Base-by-base conservation (phyloP, 345 rosid genomes). In the Gossypium herbaceum region DNA sequence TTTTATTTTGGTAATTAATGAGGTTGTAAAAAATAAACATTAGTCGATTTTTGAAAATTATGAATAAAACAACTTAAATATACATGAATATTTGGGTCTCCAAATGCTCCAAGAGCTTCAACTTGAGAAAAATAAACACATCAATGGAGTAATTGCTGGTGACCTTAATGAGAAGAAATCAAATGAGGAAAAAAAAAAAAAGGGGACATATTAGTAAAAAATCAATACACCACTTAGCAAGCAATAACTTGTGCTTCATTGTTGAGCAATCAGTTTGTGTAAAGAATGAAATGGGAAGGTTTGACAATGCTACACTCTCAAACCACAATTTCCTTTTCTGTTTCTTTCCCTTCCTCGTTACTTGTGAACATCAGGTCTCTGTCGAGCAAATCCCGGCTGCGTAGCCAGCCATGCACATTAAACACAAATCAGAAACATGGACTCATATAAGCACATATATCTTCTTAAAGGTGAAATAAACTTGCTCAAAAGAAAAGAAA, bases 341-440 rank as follows among this genome's bases (percentile, higher is more conserved):
- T 59, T 60, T 72, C 39, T 41, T 56, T 56, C 41, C 27, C 57
- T 61, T 59, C 34, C 39, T 75, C 54, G 72, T 79, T 76, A 74
- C 84, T 80, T 84, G 75, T 68, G 54, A 43, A 69, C 71, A 51
- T 82, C 67, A 13, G 88, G 84, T 72, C 76, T 87, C 73, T 87
- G 91, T 59, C 95, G 94, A 79, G 97, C 85, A 73, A 93, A 90
- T 63, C 98, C 98, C 5, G 97, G 98, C 98, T 94, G 92, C 74
- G 78, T 44, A 74, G 82, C 80, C 10, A 75, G 77, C 67, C 59
- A 73, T 73, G 75, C 19, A 56, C 20, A 73, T 65, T 68, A 79
- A 78, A 80, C 71, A 79, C 70, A 68, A 87, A 80, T 75, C 76
- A 79, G 27, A 77, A 76, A 73, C 78, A 65, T 78, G 65, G 68